Evolutionary conservation across 1,284 basidiomycete genomes (phyloP).

Genomic region (Sanghuangporus weigelae): DNA sequence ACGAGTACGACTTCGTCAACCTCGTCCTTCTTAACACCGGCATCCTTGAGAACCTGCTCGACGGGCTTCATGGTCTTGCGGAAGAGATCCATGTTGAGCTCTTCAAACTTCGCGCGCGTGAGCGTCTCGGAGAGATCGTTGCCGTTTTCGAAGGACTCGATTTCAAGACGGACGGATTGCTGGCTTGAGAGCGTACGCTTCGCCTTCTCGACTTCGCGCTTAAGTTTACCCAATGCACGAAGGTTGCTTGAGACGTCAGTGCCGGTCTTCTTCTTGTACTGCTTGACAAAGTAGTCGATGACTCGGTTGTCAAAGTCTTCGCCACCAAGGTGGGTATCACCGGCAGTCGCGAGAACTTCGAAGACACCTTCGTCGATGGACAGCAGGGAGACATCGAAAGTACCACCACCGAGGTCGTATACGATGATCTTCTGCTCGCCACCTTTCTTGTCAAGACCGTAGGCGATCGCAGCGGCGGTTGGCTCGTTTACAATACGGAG

Average conservation of each 20-base stretch:
- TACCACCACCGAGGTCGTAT: conserved; percentile 98
- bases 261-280: conserved; percentile 94
- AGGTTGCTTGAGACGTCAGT: conserved; percentile 86
- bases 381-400: conserved; percentile 97
- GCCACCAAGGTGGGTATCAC: conserved; percentile 98
- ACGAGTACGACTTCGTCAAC: conserved; percentile 92
- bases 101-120: conserved; percentile 98
- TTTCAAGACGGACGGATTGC: conserved; percentile 69
- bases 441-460: conserved; percentile 95
- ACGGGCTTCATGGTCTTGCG: conserved; percentile 99
- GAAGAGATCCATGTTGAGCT: conserved; percentile 98
- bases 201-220: conserved; percentile 98
- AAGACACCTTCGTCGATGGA: conserved; percentile 98
- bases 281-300: conserved; percentile 88
- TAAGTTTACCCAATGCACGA: conserved; percentile 93
- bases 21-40: conserved; percentile 96
- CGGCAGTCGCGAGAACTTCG: conserved; percentile 95
- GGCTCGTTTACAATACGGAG: conserved; percentile 99
- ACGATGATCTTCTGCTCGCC: conserved; percentile 96
- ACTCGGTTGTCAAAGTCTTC: conserved; percentile 99
- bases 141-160: conserved; percentile 87
- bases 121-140: conserved; percentile 97
- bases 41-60: conserved; percentile 97
- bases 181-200: conserved; percentile 92
- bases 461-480: conserved; percentile 96